phyloP scores from a whole-genome alignment of 345 rosid species.

The Barbarea vulgaris region DNA sequence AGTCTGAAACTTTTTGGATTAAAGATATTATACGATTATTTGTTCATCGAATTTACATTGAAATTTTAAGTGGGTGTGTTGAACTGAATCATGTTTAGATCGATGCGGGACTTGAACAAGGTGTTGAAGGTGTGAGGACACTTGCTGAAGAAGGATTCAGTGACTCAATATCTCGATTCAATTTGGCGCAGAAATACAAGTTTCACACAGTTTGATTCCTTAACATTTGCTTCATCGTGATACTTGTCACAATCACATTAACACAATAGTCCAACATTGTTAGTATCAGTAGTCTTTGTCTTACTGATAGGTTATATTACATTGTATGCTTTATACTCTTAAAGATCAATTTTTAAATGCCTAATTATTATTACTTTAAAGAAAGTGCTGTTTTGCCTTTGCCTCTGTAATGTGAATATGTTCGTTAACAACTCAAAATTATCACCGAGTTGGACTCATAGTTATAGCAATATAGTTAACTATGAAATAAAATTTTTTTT shows the following conservation, averaged over 20 bases:
- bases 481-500: no score
- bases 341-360: neutral
- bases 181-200: constrained; percentile 78
- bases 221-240: neutral
- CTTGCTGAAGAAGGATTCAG: constrained; percentile 63
- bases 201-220: constrained; percentile 51
- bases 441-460: no score
- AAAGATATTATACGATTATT: neutral
- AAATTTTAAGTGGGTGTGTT: neutral
- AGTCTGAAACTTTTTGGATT: neutral
- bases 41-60: neutral
- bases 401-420: no score
- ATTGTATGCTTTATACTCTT: neutral
- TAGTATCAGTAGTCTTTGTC: neutral
- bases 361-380: no score
- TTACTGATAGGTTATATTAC: neutral
- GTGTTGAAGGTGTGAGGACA: constrained; percentile 64
- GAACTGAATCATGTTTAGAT: constrained; percentile 48
- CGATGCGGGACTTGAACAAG: constrained; percentile 64
- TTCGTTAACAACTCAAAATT: no score
- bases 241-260: neutral
- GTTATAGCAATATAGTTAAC: no score
- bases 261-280: constrained; percentile 2
- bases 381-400: no score
- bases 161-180: constrained; percentile 57